Evolutionary conservation across 129 eudicot genomes (phyloP).

Genomic region (Artemisia annua): DNA sequence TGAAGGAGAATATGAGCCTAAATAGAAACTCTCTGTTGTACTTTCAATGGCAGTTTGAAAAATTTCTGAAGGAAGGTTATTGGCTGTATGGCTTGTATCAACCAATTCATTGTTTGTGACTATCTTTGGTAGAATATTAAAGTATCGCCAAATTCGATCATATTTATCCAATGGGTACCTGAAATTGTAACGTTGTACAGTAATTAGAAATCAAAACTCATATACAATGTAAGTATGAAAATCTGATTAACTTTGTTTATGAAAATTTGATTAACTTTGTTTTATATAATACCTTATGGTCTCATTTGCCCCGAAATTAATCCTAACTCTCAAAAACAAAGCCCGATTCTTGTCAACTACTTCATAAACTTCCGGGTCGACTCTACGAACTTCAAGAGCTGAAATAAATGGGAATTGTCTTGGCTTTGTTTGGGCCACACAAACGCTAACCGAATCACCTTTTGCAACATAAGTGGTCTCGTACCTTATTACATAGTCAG

Average conservation of each 20-base stretch:
- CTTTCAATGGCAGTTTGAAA: constrained; percentile 25
- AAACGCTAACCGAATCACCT: constrained; percentile 24
- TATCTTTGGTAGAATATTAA: background rate
- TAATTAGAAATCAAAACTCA: background rate
- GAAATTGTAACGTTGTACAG: background rate
- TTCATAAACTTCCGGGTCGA: constrained; percentile 19
- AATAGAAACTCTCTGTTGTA: background rate
- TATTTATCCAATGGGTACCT: constrained; percentile 30
- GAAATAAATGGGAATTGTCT: constrained; percentile 37
- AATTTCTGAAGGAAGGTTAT: constrained; percentile 29
- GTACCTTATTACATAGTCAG: background rate
- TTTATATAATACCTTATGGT: constrained; percentile 21
- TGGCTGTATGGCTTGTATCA: background rate
- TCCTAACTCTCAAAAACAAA: constrained; percentile 26
- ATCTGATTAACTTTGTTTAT: background rate
- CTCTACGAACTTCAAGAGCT: constrained; percentile 34
- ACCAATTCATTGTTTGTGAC: constrained; percentile 14
- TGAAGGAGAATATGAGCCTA: background rate
- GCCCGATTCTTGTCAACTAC: constrained; percentile 23
- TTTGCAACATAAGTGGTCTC: constrained; percentile 38
- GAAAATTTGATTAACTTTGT: no score
- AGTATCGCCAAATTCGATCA: constrained; percentile 36
- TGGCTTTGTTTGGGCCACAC: constrained; percentile 40
- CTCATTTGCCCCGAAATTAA: constrained; percentile 30
- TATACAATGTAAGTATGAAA: background rate